Evolutionary conservation across 2,329 filamentous ascomycete genomes (phyloP).

Genomic region (Byssoonygena ceratinophila): DNA sequence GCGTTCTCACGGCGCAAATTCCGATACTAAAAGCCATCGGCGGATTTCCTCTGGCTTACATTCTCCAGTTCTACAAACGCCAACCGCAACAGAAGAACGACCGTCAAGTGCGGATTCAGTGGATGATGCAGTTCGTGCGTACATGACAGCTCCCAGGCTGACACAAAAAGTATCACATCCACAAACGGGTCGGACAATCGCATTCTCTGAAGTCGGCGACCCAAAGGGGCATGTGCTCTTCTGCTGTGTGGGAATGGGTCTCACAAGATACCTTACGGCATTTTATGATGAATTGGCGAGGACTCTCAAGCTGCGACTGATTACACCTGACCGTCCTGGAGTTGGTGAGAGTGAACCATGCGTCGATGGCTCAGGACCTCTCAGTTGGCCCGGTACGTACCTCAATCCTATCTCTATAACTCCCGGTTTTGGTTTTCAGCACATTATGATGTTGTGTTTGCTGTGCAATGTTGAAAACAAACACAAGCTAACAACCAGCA

Average conservation of each 20-base stretch:
- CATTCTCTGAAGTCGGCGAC: conserved; percentile 93
- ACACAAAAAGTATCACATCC: conserved; percentile 83
- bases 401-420: neutral
- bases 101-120: conserved; percentile 75
- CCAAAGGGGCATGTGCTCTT: conserved; percentile 84
- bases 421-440: too few species aligned
- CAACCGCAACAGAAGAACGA: conserved; percentile 30
- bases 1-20: conserved; percentile 24
- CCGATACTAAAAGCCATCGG: conserved; percentile 25
- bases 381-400: conserved; percentile 80
- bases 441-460: too few species aligned
- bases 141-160: conserved; percentile 69
- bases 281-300: conserved; percentile 94
- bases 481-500: conserved; percentile 19
- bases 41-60: conserved; percentile 27
- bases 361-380: conserved; percentile 66
- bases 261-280: conserved; percentile 89
- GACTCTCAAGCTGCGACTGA: conserved; percentile 76
- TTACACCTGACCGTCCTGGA: conserved; percentile 87
- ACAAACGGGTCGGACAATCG: conserved; percentile 75
- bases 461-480: conserved; percentile 19
- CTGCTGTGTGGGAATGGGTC: conserved; percentile 93
- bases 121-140: conserved; percentile 76
- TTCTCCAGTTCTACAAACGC: conserved; percentile 10
- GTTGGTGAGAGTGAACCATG: conserved; percentile 87